Evolutionary conservation across 768 basidiomycete genomes (phyloP).

Genomic region (Trametes maxima): DNA sequence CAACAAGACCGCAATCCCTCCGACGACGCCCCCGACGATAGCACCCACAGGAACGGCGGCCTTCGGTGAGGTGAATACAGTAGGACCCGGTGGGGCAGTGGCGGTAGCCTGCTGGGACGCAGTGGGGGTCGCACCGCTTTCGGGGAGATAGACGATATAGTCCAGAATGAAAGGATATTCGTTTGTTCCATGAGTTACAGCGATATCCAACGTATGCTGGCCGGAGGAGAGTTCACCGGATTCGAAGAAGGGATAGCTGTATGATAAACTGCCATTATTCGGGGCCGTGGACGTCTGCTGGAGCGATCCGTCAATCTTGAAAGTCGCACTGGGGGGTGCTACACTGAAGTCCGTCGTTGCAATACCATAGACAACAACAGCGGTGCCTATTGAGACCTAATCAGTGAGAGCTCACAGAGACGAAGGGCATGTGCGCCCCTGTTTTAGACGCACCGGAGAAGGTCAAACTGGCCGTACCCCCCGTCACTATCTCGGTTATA

Average conservation of each 20-base stretch:
- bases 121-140: constrained; percentile 3
- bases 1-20: constrained; percentile 18
- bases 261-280: constrained; percentile 3
- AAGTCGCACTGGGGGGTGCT: not conserved
- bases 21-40: constrained; percentile 25
- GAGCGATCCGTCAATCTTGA: constrained; percentile 1
- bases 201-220: constrained; percentile 9
- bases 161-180: constrained; percentile 15
- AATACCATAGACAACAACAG: constrained; percentile 8
- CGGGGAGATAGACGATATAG: constrained; percentile 4
- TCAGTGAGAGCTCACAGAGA: not conserved
- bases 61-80: not conserved
- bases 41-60: constrained; percentile 15
- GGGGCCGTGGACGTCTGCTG: constrained; percentile 3
- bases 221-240: not conserved
- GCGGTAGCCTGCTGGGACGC: not conserved
- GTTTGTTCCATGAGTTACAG: constrained; percentile 3
- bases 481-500: constrained; percentile 4
- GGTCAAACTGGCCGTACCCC: constrained; percentile 11
- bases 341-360: not conserved
- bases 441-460: constrained; percentile 5
- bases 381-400: not conserved
- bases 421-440: not conserved
- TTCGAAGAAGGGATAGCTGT: constrained; percentile 4
- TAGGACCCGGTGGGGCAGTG: too few species aligned